phyloP scores from a whole-genome alignment of 2,329 filamentous ascomycete genomes.

The Diaporthe ilicicola region DNA sequence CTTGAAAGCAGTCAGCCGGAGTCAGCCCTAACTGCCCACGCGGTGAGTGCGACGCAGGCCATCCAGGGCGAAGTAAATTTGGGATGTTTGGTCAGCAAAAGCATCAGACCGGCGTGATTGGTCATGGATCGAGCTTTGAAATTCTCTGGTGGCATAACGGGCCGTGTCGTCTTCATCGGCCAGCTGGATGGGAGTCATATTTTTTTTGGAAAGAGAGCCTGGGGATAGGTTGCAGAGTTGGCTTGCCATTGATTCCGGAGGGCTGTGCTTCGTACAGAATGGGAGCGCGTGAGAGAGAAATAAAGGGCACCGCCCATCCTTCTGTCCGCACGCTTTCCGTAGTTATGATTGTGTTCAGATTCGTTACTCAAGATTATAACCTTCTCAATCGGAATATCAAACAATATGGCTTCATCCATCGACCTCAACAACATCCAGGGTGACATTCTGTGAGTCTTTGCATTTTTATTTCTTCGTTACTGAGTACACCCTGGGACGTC shows the following conservation, averaged over 20 bases:
- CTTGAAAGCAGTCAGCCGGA: constrained; percentile 17
- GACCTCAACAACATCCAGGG: constrained; percentile 10
- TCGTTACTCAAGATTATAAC: not conserved
- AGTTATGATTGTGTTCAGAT: not conserved
- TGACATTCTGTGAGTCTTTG: not conserved
- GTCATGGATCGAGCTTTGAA: not conserved
- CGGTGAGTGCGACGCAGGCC: not conserved
- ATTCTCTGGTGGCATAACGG: not conserved
- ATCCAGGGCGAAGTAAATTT: not conserved
- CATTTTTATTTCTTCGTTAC: too few species aligned
- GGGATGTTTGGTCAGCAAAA: constrained; percentile 11
- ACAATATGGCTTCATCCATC: constrained; percentile 1
- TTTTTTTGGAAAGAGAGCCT: not conserved
- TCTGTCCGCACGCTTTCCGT: too few species aligned
- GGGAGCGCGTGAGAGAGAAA: not conserved
- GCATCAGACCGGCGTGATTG: not conserved
- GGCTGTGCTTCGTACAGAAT: not conserved
- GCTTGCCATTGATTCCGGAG: not conserved
- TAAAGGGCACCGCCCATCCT: not conserved
- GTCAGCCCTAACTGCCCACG: constrained; percentile 13
- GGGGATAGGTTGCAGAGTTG: not conserved
- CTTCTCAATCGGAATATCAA: not conserved
- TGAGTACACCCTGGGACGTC: too few species aligned
- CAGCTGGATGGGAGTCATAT: not conserved
- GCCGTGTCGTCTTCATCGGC: not conserved